Evolutionary conservation across 139 green algal species (phyloP), one percentile per base, ranked within the genome.

Genomic region (Pleodorina starrii): DNA sequence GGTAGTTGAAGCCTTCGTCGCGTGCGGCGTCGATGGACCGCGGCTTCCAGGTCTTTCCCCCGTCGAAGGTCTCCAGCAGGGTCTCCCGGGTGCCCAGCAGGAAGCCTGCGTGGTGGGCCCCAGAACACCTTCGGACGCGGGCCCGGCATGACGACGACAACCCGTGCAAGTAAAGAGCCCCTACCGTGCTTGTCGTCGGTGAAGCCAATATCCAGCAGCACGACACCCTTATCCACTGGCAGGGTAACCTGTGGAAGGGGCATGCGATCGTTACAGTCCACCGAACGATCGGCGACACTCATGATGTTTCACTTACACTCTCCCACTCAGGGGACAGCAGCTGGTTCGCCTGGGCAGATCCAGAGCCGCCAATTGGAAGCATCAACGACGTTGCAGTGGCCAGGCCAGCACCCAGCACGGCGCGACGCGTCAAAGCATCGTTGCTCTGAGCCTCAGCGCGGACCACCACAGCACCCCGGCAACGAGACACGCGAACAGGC

Each of bases 201-300:
- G 92, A 99, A 99, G 6, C 94, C 97, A 54, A 99, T 96, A 91
- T 99, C 98, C 74, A 99, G 94, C 78, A 99, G 92, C 72, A 99
- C 97, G 7, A 99, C 93, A n/a, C 94, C 97, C 54, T 95, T 94
- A 29, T 99, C 95, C 0, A 99, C 25, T 1, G 97, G 97, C 40
- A 99, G 90, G 2, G 97, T 84, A 21, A 98, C 94, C 90, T 96
- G 54, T 32, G 7, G 54, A 66, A 66, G 29, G 29, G 54, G 54
- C 25, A 66, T 66, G 54, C 54, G n/a, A n/a, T n/a, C n/a, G n/a
- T n/a, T 66, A 32, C 29, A 66, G 7, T 12, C 25, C 54, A 21
- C 29, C 9, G 5, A 66, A 66, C 54, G 54, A 86, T 87, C 60
- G 54, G 54, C 54, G 81, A 63, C 19, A 46, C 25, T 32, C 23